Evolutionary conservation across 192 early-diverging fungal species (phyloP).

Genomic region (Coemansia sp.): DNA sequence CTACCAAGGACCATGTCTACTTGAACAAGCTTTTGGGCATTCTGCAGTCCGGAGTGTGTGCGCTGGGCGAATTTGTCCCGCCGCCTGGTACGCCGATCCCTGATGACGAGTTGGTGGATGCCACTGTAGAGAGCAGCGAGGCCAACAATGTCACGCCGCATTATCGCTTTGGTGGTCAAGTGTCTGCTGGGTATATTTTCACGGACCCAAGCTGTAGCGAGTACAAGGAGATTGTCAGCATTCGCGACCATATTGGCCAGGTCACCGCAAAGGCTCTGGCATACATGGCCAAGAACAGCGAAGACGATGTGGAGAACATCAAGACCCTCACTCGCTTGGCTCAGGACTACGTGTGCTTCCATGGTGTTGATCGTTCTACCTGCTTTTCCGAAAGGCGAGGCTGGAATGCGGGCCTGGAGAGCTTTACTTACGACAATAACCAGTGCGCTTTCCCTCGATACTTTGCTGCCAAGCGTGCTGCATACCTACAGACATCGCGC

Average conservation of each 20-base stretch:
- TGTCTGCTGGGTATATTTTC: conserved; percentile 69
- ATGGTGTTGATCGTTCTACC: conserved; percentile 21
- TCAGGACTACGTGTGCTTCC: conserved; percentile 28
- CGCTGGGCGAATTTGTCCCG: conserved; percentile 24
- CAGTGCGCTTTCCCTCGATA: conserved; percentile 25
- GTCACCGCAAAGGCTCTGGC: conserved; percentile 52
- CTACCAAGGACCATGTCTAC: conserved; percentile 26
- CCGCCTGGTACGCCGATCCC: conserved; percentile 15
- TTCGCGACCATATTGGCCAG: conserved; percentile 56
- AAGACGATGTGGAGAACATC: conserved; percentile 76
- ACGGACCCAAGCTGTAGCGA: conserved; percentile 51
- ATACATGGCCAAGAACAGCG: conserved; percentile 43
- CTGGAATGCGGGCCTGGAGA: conserved; percentile 35
- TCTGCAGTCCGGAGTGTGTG: conserved; percentile 21
- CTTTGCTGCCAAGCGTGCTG: conserved; percentile 19
- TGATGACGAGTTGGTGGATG: conserved; percentile 7
- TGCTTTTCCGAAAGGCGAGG: conserved; percentile 5
- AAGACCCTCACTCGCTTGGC: conserved; percentile 61
- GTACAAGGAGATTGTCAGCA: conserved; percentile 43
- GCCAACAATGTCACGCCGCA: conserved; percentile 27
- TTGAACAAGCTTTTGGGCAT: conserved; percentile 23
- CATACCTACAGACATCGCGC: conserved; percentile 23
- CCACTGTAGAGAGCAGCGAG: conserved; percentile 17
- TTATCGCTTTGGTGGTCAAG: conserved; percentile 22
- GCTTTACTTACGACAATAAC: conserved; percentile 25